Evolutionary conservation across 1,139 yeast genomes (phyloP).

Genomic region (Diutina sp.): DNA sequence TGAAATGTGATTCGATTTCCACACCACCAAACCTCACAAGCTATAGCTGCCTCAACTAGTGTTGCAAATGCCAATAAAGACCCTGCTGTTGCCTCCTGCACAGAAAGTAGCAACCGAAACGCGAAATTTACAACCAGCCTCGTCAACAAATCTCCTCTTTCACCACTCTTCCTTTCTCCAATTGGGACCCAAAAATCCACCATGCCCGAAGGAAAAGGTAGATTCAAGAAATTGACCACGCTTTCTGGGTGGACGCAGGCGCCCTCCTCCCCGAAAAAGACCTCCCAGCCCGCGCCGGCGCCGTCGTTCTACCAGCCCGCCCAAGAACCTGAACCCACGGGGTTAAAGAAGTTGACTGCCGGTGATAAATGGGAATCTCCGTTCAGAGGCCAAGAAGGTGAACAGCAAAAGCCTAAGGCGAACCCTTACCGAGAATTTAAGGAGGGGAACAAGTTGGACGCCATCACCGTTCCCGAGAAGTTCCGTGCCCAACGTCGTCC

Average conservation of each 20-base stretch:
- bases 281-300: neutral
- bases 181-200: neutral
- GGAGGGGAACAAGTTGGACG: slow-evolving; percentile 26
- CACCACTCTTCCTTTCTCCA: neutral
- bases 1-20: no score
- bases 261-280: slow-evolving; percentile 17
- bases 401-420: neutral
- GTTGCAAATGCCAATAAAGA: no score
- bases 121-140: neutral
- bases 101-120: neutral
- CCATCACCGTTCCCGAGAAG: slow-evolving; percentile 28
- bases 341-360: neutral
- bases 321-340: neutral
- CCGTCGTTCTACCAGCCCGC: neutral
- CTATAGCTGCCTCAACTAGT: neutral
- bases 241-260: slow-evolving; percentile 39
- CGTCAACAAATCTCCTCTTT: neutral
- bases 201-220: slow-evolving; percentile 5
- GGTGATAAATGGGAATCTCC: slow-evolving; percentile 2
- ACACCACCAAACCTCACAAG: neutral
- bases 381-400: neutral
- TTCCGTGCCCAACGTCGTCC: slow-evolving; percentile 27
- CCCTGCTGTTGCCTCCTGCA: neutral
- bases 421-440: slow-evolving; percentile 23
- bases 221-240: slow-evolving; percentile 27